Conservation (phyloP, 345 rosid genomes). For the Salix caprea region DNA sequence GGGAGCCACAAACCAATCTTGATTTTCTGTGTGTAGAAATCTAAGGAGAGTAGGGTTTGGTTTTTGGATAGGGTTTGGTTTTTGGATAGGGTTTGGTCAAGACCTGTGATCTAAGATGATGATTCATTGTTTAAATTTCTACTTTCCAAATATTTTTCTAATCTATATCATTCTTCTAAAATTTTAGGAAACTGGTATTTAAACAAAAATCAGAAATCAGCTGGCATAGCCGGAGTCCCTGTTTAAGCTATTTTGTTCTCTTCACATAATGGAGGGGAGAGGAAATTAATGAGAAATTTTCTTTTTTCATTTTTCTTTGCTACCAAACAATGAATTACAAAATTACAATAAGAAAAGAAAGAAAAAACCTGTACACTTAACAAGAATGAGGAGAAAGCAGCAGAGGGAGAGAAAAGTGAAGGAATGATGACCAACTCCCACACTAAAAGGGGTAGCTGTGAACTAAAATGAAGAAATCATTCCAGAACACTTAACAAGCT, state of each 20-base stretch:
- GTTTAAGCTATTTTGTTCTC: neutral
- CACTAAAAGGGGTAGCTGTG: constrained; percentile 33
- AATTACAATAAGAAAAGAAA: neutral
- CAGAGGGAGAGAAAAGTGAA: constrained; percentile 4
- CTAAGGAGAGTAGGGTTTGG: too few species aligned
- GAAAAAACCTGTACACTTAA: neutral
- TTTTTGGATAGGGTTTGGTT: too few species aligned
- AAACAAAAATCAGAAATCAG: too few species aligned
- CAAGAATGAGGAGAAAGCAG: neutral
- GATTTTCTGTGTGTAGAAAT: too few species aligned
- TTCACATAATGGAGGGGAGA: neutral
- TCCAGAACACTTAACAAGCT: constrained; percentile 30
- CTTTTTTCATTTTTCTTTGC: constrained; percentile 14
- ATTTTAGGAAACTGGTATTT: too few species aligned
- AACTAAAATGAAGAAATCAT: constrained; percentile 34
- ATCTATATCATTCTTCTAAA: too few species aligned
- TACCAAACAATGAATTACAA: constrained; percentile 47
- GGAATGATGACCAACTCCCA: constrained; percentile 45
- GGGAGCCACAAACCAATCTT: too few species aligned
- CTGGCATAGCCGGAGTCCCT: neutral
- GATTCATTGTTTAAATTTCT: too few species aligned
- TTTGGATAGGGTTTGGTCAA: too few species aligned
- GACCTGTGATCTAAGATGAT: too few species aligned
- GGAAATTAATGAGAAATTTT: neutral
- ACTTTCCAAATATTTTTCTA: too few species aligned